phyloP scores from a whole-genome alignment of 73 alveolate species.

The Paramecium caudatum region DNA sequence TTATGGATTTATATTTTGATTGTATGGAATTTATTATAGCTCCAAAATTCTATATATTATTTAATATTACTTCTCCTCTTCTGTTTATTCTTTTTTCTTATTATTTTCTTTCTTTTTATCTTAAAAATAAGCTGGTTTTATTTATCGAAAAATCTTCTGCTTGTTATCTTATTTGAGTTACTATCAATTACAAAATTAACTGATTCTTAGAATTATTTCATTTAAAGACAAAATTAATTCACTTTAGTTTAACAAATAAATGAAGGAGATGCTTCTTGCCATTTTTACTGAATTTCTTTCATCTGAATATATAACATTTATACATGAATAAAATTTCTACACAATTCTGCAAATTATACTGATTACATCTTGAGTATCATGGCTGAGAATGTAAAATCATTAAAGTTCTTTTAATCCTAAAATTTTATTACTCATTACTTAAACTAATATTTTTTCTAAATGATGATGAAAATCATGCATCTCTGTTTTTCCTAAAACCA shows the following conservation, averaged over 20 bases:
- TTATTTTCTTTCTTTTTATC: slow-evolving; percentile 43
- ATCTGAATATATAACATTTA: neutral
- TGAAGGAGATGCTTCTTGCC: slow-evolving; percentile 53
- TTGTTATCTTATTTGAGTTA: slow-evolving; percentile 36
- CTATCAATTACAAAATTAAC: slow-evolving; percentile 53
- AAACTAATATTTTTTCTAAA: neutral
- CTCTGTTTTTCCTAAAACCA: slow-evolving; percentile 14
- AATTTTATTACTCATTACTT: neutral
- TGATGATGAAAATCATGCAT: slow-evolving; percentile 39
- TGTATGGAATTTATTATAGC: slow-evolving; percentile 53
- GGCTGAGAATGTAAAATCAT: slow-evolving; percentile 50
- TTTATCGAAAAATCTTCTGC: slow-evolving; percentile 58
- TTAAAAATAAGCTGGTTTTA: slow-evolving; percentile 52
- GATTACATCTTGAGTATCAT: neutral
- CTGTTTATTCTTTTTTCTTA: slow-evolving; percentile 13
- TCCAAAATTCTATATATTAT: slow-evolving; percentile 1
- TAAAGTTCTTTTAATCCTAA: neutral
- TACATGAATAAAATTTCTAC: neutral
- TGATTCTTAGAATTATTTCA: slow-evolving; percentile 44
- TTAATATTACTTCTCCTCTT: slow-evolving; percentile 6
- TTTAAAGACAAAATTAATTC: neutral
- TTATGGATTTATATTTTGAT: slow-evolving; percentile 6
- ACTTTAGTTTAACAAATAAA: neutral
- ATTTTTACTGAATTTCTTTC: neutral
- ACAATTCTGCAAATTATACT: slow-evolving; percentile 13